Base-by-base conservation (phyloP, 1,284 basidiomycete genomes). In the Ustilago crameri region DNA sequence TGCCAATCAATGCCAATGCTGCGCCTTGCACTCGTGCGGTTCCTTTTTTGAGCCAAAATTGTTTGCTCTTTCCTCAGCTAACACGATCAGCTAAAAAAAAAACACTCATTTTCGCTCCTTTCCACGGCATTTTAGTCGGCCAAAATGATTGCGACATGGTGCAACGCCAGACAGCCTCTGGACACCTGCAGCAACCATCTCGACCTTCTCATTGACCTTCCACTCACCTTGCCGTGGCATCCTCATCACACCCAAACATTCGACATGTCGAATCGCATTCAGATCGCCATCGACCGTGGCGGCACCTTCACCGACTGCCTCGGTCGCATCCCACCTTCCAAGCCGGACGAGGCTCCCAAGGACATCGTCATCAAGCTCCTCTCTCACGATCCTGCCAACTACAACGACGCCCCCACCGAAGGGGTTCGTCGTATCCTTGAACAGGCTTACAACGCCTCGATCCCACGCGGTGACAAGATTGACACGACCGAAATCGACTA, bases 381-480 rank as follows among this genome's bases (percentile, higher is more conserved):
- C 30, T 82, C 80, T 9, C 84, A 83, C 44, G 84, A 85, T 51
- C 79, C 84, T 1, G 71, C 70, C 93, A 95, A 96, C 83, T 98
- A 98, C 84, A 84, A 85, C 5, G 95, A 98, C 85, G 95, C 95
- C 0, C 95, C 95, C 0, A 95, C 92, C 0, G 93, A 95, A 84
- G 95, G 93, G 0, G 93, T 97, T 61, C 87, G 95, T 7, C 88
- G 95, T n/a, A 89, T 97, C 2, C 85, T 98, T 3, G 93, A 97
- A 84, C 87, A 86, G 22, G 88, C 91, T 0, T 90, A 90, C 0
- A 89, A 90, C 0, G 82, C 88, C 59, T 86, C 85, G 60, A 90
- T 93, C 46, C 87, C 89, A 0, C 86, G 92, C 65, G 90, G 88
- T 5, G 80, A 85, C 26, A 87, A 89, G 49, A 87, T 95, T 18